Evolutionary conservation across 1,284 basidiomycete species (phyloP), one percentile per base, ranked within the genome.

Genomic region (Cerioporus squamosus): DNA sequence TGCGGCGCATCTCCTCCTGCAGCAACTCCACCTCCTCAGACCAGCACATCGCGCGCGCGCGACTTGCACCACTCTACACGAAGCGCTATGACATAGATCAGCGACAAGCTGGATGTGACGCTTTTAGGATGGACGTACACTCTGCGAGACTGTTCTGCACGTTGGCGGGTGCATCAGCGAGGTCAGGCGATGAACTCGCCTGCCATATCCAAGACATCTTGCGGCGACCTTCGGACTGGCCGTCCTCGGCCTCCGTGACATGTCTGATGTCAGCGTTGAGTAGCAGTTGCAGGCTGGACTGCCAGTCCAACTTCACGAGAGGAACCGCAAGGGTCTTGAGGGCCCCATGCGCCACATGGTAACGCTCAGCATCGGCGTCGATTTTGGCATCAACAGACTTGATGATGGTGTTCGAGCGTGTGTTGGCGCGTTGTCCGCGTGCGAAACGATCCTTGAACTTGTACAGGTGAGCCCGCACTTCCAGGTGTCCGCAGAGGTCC

Each of bases 1-100:
- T 39, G 10, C 60, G 53, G 1, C 57, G 50, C 63, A 64, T 64
- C 47, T 64, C 63, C 46, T 64, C 63, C 5, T 49, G 24, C 14
- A 64, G 18, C 7, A 62, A 53, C 10, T 53, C 23, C 9, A 51
- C 48, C 43, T 64, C 60, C 42, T 64, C 60, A 1, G n/a, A 14
- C 63, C 63, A 64, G 5, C 63, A 51, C 8, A 17, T 24, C 7
- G 53, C 52, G 10, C 61, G 53, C 1, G 60, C 63, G 8, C 49
- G 33, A 43, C 22, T 59, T 62, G 10, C 44, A 39, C 60, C 60
- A 64, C n/a, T 62, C 56, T 0, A 44, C 33, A 5, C 43, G 51
- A 4, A 53, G 33, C 74, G 8, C 77, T 74, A n/a, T 10, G 22
- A n/a, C n/a, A 44, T 6, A 44, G 10, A 23, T 44, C 43, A 44